Evolutionary conservation across 225 moss, liverwort and hornwort species (phyloP).

Genomic region (Ulota crispa): DNA sequence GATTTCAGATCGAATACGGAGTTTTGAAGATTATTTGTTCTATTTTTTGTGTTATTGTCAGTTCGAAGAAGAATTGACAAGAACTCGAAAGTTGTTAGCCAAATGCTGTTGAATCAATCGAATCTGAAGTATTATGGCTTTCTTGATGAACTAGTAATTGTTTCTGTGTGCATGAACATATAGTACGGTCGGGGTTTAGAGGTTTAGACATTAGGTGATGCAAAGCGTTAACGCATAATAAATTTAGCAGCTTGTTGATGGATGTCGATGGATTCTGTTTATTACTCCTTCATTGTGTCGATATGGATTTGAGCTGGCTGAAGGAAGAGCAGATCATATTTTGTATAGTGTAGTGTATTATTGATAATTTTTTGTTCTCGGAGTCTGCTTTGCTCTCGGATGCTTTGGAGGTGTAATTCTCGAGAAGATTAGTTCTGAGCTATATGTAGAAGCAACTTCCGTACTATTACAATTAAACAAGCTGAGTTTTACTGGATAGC

Average conservation of each 20-base stretch:
- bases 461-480: neutral
- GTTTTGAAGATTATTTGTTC: neutral
- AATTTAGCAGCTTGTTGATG: neutral
- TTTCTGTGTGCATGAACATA: neutral
- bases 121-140: neutral
- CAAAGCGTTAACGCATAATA: neutral
- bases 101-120: neutral
- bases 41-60: too few species aligned
- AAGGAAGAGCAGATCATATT: neutral
- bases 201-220: conserved; percentile 3
- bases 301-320: neutral
- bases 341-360: neutral
- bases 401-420: neutral
- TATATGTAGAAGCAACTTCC: neutral
- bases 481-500: neutral
- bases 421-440: neutral
- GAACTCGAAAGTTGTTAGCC: neutral
- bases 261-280: neutral
- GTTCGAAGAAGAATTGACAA: neutral
- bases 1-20: neutral
- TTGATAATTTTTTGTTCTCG: neutral
- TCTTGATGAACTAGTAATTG: neutral
- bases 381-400: neutral
- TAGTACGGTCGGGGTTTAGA: neutral
- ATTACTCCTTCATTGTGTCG: neutral